phyloP scores from a whole-genome alignment of 2,329 filamentous ascomycete genomes.

The Akanthomyces dipterigenus region DNA sequence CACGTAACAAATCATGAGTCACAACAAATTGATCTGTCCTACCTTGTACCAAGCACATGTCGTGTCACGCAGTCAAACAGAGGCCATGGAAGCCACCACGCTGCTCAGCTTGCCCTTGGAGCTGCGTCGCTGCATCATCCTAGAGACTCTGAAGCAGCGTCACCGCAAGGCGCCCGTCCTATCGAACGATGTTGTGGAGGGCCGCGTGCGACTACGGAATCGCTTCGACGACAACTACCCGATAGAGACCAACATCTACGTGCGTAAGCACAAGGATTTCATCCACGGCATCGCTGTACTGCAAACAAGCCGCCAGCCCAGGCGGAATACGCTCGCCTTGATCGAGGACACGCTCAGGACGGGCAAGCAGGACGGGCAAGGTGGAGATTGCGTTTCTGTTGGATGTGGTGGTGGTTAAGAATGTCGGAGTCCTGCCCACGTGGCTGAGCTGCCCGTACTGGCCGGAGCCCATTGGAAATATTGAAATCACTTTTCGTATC shows the following conservation, averaged over 20 bases:
- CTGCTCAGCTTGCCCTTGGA: neutral
- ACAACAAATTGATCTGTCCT: too few relatives aligned
- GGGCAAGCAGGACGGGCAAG: neutral
- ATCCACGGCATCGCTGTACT: neutral
- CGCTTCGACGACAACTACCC: neutral
- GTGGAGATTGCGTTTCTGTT: neutral
- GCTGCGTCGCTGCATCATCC: neutral
- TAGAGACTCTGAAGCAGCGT: neutral
- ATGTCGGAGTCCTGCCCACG: neutral
- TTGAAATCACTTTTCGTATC: neutral
- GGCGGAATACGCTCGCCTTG: neutral
- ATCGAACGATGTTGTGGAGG: neutral
- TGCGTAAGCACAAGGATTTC: neutral
- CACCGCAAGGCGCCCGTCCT: neutral
- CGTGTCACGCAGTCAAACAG: neutral
- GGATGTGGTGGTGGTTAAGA: neutral
- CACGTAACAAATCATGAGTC: too few relatives aligned
- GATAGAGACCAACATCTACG: neutral
- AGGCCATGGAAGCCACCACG: neutral
- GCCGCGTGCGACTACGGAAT: neutral
- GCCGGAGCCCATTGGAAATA: neutral
- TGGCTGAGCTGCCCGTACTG: slow-evolving; percentile 3
- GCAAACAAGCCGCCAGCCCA: neutral
- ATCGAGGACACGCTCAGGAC: neutral
- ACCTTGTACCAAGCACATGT: too few relatives aligned